These are phyloP conservation scores for Niveomyces coronatus DNA, from an alignment of 2,329 filamentous ascomycete genomes.

Conservation along the genomic window DNA sequence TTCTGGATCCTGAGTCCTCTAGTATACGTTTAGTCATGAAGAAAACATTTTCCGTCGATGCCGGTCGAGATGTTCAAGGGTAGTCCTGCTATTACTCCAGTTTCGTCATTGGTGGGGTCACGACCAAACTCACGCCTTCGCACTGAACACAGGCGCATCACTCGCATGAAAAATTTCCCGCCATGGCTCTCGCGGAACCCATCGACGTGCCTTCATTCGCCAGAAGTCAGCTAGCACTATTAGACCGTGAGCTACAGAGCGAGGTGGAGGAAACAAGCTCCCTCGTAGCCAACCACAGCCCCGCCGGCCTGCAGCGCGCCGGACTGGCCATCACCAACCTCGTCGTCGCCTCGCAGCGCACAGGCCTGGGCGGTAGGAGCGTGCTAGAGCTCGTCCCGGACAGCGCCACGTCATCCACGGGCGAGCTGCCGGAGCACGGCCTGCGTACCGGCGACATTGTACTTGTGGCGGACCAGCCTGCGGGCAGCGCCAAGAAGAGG, in stretches of 20 bases:
- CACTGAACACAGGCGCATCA: background rate
- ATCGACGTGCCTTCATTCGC: constrained; percentile 61
- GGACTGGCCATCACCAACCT: constrained; percentile 76
- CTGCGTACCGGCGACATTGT: constrained; percentile 71
- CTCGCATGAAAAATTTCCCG: constrained; percentile 1
- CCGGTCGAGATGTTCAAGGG: background rate
- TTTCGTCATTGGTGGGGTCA: constrained; percentile 10
- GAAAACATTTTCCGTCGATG: background rate
- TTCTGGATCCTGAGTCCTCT: too few species aligned
- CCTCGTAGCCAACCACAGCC: constrained; percentile 58
- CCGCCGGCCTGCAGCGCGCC: constrained; percentile 59
- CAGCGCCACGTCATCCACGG: constrained; percentile 45
- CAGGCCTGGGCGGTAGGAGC: constrained; percentile 82
- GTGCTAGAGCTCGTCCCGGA: constrained; percentile 74
- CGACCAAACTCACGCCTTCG: constrained; percentile 1
- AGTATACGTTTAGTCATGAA: background rate
- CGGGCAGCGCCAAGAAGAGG: constrained; percentile 60
- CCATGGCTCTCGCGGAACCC: constrained; percentile 30
- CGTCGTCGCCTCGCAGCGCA: constrained; percentile 63
- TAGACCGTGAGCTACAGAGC: constrained; percentile 59
- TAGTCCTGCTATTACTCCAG: background rate
- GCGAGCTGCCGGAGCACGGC: constrained; percentile 63
- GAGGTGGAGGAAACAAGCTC: constrained; percentile 61
- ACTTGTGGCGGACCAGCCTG: constrained; percentile 62
- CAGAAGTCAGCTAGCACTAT: constrained; percentile 56